These are phyloP conservation scores for Phialocephala sp. DNA, from an alignment of 2,329 filamentous ascomycete genomes.

Conservation along the genomic window DNA sequence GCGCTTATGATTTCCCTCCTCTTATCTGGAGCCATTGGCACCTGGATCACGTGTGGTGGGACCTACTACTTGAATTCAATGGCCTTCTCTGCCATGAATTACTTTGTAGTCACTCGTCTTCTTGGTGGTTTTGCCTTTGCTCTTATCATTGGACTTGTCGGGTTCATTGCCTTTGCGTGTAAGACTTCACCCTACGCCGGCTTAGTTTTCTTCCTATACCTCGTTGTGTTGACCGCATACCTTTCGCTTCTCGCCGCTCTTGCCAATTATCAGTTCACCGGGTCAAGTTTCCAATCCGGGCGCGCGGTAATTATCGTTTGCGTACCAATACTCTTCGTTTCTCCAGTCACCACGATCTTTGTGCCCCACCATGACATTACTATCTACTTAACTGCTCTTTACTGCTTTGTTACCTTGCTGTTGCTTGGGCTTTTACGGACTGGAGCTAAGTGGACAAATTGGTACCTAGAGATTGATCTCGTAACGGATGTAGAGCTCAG, in stretches of 20 bases:
- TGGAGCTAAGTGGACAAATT: constrained; percentile 63
- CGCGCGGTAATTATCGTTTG: constrained; percentile 52
- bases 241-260: constrained; percentile 59
- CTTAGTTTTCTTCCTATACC: constrained; percentile 64
- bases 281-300: constrained; percentile 34
- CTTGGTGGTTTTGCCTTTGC: constrained; percentile 55
- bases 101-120: constrained; percentile 50
- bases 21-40: constrained; percentile 64
- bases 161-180: constrained; percentile 56
- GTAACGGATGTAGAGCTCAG: constrained; percentile 56
- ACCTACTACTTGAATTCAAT: constrained; percentile 65
- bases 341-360: constrained; percentile 61
- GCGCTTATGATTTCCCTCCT: constrained; percentile 64
- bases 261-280: constrained; percentile 42
- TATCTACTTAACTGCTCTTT: constrained; percentile 61
- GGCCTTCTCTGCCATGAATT: constrained; percentile 54
- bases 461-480: constrained; percentile 57
- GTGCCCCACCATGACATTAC: constrained; percentile 56
- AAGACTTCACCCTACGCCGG: constrained; percentile 52
- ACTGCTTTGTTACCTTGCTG: constrained; percentile 56
- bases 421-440: constrained; percentile 59
- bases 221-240: constrained; percentile 62
- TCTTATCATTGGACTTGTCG: constrained; percentile 48
- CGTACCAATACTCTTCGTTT: constrained; percentile 61
- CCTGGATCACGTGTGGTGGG: constrained; percentile 67